Conservation (phyloP, 495 filamentous ascomycete genomes). For the Cryomyces antarcticus region DNA sequence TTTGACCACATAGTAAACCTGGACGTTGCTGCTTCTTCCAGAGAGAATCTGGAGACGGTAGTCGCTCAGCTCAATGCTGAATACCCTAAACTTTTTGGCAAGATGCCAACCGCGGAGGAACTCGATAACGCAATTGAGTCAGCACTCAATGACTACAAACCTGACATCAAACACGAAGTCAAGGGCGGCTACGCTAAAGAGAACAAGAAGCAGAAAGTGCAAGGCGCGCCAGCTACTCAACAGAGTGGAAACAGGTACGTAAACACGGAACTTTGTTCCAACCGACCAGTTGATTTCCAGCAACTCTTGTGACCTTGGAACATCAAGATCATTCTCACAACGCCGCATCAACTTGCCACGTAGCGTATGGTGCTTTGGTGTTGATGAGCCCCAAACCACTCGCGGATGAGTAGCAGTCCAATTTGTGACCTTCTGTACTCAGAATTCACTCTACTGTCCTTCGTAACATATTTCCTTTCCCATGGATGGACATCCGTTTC, state of each 20-base stretch:
- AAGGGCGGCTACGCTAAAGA: slow-evolving; percentile 27
- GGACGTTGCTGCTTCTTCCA: slow-evolving; percentile 51
- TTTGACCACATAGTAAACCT: slow-evolving; percentile 78
- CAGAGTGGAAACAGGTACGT: too few relatives aligned
- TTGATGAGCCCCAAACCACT: too few relatives aligned
- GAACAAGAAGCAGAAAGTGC: slow-evolving; percentile 6
- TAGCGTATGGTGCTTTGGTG: too few relatives aligned
- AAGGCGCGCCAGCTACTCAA: slow-evolving; percentile 13
- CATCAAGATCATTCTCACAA: not conserved
- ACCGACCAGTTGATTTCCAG: too few relatives aligned
- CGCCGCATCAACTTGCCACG: not conserved
- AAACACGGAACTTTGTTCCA: too few relatives aligned
- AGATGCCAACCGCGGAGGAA: slow-evolving; percentile 50
- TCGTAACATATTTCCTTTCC: too few relatives aligned
- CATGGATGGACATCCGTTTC: too few relatives aligned
- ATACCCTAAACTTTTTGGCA: slow-evolving; percentile 54
- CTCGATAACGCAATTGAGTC: slow-evolving; percentile 61
- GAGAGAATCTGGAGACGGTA: slow-evolving; percentile 70
- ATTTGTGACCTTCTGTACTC: too few relatives aligned
- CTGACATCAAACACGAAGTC: slow-evolving; percentile 44
- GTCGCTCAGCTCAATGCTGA: slow-evolving; percentile 43
- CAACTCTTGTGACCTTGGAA: too few relatives aligned
- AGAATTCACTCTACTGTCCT: too few relatives aligned
- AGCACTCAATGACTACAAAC: slow-evolving; percentile 60
- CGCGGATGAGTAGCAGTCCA: too few relatives aligned